A percentile compares a stretch with the other conserved stretches of the same genome.
Evolutionary conservation across 2,329 filamentous ascomycete species (phyloP).

Genomic region (Stachybotrys chlorohalonatus): DNA sequence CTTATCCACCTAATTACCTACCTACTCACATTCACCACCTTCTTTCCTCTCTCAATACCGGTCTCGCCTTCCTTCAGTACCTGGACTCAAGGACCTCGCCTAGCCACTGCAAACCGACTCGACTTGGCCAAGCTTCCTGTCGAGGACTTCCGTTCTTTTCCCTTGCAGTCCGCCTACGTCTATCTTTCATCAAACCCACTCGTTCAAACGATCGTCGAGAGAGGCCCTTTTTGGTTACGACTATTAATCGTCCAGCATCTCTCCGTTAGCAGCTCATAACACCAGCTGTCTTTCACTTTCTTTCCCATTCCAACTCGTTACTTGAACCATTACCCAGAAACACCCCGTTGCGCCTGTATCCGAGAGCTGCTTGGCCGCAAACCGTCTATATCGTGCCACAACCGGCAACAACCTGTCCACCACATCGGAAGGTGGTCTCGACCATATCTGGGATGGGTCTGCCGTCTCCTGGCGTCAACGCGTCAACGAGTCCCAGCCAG

Average conservation of each 20-base stretch:
- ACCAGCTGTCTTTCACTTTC: background rate
- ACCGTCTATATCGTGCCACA: background rate
- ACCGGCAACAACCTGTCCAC: background rate
- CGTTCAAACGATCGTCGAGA: slow-evolving; percentile 10
- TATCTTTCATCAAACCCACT: slow-evolving; percentile 3
- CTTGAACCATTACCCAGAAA: background rate
- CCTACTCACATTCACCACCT: background rate
- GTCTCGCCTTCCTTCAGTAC: background rate
- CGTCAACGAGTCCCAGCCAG: slow-evolving; percentile 5
- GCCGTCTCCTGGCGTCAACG: slow-evolving; percentile 5
- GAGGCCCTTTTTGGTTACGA: slow-evolving; percentile 22
- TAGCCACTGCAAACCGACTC: background rate
- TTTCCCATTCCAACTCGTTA: background rate
- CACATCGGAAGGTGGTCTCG: background rate
- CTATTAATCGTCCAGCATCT: slow-evolving; percentile 16
- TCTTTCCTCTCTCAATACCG: background rate
- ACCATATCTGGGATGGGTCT: slow-evolving; percentile 1
- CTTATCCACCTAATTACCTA: too few relatives aligned
- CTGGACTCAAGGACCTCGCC: background rate
- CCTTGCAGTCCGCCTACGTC: background rate
- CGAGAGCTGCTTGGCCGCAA: background rate
- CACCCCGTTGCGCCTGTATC: background rate
- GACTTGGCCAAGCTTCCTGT: background rate
- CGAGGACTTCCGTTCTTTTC: background rate
- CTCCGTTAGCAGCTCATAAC: slow-evolving; percentile 12